phyloP scores from a whole-genome alignment of 805 yeast genomes.

The Saccharomycopsis guyanensis region DNA sequence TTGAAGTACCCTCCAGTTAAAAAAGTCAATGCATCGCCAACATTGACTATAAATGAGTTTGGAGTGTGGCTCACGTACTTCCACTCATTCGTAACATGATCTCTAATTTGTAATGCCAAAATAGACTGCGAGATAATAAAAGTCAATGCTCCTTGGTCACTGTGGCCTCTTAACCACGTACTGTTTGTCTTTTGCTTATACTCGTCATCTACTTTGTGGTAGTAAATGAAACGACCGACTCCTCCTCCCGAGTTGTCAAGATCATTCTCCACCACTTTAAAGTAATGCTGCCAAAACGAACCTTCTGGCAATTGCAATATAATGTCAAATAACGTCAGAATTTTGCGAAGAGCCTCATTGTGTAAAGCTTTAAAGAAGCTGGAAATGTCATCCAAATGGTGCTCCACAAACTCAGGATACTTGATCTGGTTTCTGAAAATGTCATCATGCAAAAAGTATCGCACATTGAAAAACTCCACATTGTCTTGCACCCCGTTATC shows the following conservation, averaged over 20 bases:
- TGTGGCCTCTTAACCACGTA: constrained; percentile 41
- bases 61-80: constrained; percentile 31
- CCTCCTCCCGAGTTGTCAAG: constrained; percentile 32
- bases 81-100: constrained; percentile 30
- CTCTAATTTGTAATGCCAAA: constrained; percentile 32
- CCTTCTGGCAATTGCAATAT: constrained; percentile 40
- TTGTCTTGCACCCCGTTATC: constrained; percentile 36
- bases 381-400: constrained; percentile 33
- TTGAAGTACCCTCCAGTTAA: constrained; percentile 40
- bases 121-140: constrained; percentile 36
- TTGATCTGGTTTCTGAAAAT: constrained; percentile 23
- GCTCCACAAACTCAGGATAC: constrained; percentile 33
- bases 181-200: constrained; percentile 29
- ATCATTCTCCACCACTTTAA: constrained; percentile 29
- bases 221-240: constrained; percentile 27
- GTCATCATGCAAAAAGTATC: constrained; percentile 32
- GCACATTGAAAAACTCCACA: constrained; percentile 37
- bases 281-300: constrained; percentile 31
- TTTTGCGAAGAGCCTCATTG: constrained; percentile 29
- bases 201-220: constrained; percentile 28
- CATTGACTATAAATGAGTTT: constrained; percentile 32
- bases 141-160: constrained; percentile 34
- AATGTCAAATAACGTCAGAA: constrained; percentile 35
- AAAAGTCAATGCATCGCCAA: constrained; percentile 36
- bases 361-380: constrained; percentile 34